Evolutionary conservation across 2,329 filamentous ascomycete genomes (phyloP), one percentile per base, ranked within the genome.

Genomic region (Sporothrix mexicana): DNA sequence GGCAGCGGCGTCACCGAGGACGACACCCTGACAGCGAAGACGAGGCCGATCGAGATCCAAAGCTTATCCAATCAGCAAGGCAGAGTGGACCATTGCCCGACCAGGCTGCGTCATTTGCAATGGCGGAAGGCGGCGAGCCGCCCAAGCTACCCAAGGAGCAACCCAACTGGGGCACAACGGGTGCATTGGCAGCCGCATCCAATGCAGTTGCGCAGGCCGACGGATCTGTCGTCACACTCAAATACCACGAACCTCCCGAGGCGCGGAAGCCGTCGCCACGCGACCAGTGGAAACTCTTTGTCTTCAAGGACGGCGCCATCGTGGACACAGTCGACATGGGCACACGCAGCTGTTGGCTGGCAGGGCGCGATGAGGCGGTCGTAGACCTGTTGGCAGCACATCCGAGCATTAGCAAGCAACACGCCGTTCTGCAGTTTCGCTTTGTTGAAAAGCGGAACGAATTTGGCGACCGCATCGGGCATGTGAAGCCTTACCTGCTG

Each of bases 181-280:
- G 96, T 41, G 85, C 92, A 8, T 86, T 99, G 20, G 96, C 96
- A 2, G 93, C 94, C 61, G 94, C 94, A 76, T 94, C 94, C 69
- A 98, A 99, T 80, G 85, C 88, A 1, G 72, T 91, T 20, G 90
- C 90, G 8, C 90, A 97, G 75, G 88, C 88, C 36, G 90, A 90
- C 78, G 93, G 93, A 73, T 92, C 90, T 3, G 87, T 88, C 25
- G 90, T 97, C 71, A 90, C 93, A 2, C 88, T 99, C 64, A 98
- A 98, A 84, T 99, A 99, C 81, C 93, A 98, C 83, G 96, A 99
- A 82, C 96, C 96, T 1, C 84, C 93, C 12, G 96, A 99, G 84
- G 93, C 95, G 68, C 92, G 96, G 73, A 97, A 97, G 77, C 93
- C 96, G 0, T 87, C 95, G 0, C 79, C 91, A 0, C 91, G 90